These are phyloP conservation scores for Mycena sp. DNA, from an alignment of 1,284 basidiomycete genomes.

Conservation along the genomic window DNA sequence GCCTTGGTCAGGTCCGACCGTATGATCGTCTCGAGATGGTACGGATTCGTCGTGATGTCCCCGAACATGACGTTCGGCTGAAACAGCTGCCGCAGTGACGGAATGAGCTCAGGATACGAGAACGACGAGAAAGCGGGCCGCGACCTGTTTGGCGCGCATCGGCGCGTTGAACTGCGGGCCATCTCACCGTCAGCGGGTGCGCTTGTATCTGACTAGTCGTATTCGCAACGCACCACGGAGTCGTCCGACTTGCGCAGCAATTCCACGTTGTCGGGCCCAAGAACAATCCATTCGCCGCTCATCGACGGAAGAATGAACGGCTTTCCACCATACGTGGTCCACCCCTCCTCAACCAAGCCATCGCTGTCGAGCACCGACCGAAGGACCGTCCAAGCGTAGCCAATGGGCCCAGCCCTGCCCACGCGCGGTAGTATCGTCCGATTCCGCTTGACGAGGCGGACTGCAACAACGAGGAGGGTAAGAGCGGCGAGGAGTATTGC, in stretches of 20 bases:
- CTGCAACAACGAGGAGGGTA: no score
- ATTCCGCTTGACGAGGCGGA: background rate
- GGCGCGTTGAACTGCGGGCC: conserved; percentile 43
- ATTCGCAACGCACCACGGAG: conserved; percentile 38
- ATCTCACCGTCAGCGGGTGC: background rate
- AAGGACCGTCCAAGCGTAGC: conserved; percentile 25
- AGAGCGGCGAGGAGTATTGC: no score
- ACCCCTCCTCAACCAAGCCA: conserved; percentile 26
- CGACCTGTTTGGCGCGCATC: conserved; percentile 3
- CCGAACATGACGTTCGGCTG: conserved; percentile 38
- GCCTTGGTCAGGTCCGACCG: conserved; percentile 49
- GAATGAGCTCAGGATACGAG: background rate
- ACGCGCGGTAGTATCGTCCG: conserved; percentile 19
- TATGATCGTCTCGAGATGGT: conserved; percentile 45
- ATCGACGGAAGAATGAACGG: conserved; percentile 28
- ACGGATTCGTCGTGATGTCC: conserved; percentile 41
- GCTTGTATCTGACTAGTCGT: background rate
- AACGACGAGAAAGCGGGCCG: background rate
- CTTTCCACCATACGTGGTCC: conserved; percentile 19
- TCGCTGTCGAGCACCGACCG: conserved; percentile 29
- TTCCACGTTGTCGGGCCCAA: conserved; percentile 45
- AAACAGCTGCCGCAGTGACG: conserved; percentile 42
- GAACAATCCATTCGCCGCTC: conserved; percentile 37
- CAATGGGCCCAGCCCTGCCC: conserved; percentile 22
- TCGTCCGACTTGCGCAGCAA: conserved; percentile 45